These are phyloP conservation scores for Cordyceps cicadae DNA, from an alignment of 2,329 filamentous ascomycete species.

Conservation along the genomic window DNA sequence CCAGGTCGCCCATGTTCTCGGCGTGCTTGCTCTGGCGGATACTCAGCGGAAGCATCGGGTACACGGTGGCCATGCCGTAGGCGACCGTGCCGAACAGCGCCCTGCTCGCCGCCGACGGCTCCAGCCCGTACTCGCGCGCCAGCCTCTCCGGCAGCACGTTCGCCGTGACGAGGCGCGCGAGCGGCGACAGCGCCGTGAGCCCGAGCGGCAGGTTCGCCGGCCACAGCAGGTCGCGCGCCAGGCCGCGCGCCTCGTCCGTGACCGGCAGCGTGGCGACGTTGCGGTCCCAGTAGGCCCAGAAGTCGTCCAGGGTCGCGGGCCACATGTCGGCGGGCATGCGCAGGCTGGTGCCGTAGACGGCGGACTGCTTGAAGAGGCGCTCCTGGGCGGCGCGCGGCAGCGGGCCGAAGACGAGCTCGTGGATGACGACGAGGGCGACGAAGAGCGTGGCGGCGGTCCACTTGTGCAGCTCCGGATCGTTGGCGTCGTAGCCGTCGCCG, in stretches of 20 bases:
- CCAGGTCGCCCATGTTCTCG: constrained; percentile 20
- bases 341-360: constrained; percentile 22
- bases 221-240: constrained; percentile 19
- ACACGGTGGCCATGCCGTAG: constrained; percentile 22
- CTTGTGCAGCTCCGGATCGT: constrained; percentile 29
- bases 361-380: constrained; percentile 20
- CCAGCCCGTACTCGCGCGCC: constrained; percentile 19
- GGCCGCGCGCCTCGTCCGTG: constrained; percentile 22
- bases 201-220: constrained; percentile 18
- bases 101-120: constrained; percentile 15
- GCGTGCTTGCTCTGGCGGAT: constrained; percentile 18
- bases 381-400: constrained; percentile 21
- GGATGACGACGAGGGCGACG: constrained; percentile 26
- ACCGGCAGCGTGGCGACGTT: constrained; percentile 26
- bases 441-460: constrained; percentile 34
- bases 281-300: constrained; percentile 33
- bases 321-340: constrained; percentile 27
- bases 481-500: constrained; percentile 26
- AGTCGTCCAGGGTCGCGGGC: constrained; percentile 25
- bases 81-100: constrained; percentile 14
- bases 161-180: constrained; percentile 15
- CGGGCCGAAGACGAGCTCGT: constrained; percentile 27
- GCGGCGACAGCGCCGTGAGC: constrained; percentile 16
- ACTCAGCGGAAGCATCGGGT: constrained; percentile 13
- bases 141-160: constrained; percentile 17